phyloP scores from a whole-genome alignment of 1,284 basidiomycete genomes.

The Leucoagaricus sp. region DNA sequence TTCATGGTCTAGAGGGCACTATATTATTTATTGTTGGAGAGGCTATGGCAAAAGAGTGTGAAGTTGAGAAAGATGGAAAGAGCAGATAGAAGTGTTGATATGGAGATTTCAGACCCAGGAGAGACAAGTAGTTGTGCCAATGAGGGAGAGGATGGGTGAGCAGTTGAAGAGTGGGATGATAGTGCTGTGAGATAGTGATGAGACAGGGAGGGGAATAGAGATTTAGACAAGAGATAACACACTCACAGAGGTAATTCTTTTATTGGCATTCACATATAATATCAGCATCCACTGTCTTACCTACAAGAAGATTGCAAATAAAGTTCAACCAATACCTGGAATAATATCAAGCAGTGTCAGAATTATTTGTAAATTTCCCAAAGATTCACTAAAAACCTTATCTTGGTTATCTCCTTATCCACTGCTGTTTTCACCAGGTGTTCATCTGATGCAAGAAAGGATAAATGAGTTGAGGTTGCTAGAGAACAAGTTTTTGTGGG shows the following conservation, averaged over 20 bases:
- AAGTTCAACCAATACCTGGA: too few relatives aligned
- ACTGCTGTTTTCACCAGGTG: conserved; percentile 2
- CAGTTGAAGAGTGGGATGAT: not conserved
- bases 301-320: too few relatives aligned
- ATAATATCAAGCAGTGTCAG: too few relatives aligned
- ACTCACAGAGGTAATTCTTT: conserved; percentile 3
- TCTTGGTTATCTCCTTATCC: conserved; percentile 8
- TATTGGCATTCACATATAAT: conserved; percentile 6
- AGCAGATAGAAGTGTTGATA: not conserved
- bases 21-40: conserved; percentile 4
- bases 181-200: not conserved
- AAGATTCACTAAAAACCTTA: conserved; percentile 13
- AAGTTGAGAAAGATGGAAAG: not conserved
- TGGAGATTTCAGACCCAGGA: not conserved
- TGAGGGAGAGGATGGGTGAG: not conserved
- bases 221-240: not conserved
- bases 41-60: conserved; percentile 10
- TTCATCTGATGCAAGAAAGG: not conserved
- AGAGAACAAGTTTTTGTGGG: conserved; percentile 5
- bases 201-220: not conserved
- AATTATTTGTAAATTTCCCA: conserved; percentile 3
- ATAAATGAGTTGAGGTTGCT: conserved; percentile 6
- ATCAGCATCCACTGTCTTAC: not conserved
- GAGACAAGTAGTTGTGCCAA: conserved; percentile 14
- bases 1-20: conserved; percentile 4